Evolutionary conservation across 1,284 basidiomycete genomes (phyloP), one percentile per base, ranked within the genome.

Genomic region (Ceratobasidium theobromae): DNA sequence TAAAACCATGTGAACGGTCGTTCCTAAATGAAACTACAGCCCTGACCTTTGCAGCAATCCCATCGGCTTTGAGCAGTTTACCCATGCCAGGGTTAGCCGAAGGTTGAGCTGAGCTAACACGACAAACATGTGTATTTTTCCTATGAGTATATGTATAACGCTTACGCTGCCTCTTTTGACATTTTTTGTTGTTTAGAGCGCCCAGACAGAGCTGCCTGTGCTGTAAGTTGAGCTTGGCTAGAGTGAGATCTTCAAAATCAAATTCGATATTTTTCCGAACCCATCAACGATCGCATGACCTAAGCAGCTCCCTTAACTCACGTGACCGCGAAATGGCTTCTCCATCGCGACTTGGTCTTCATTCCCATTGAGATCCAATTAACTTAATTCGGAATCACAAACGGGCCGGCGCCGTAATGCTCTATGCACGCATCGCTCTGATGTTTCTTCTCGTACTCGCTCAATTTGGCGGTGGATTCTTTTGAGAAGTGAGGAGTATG

Each of bases 41-140:
- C n/a, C n/a, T n/a, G n/a, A 33, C 88, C 91, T 4, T 83, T 76
- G 81, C 79, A 14, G 88, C 86, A 70, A 92, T 85, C 18, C 81
- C 76, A 72, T 91, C 89, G 0, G 87, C 86, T 72, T 90, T 91
- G 69, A 91, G 79, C 1, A 92, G 81, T n/a, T 91, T 75, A 18
- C 89, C 89, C 76, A 89, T 88, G 21, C 86, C 84, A 23, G 75
- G 52, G 30, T 64, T 32, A 25, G 27, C 1, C 12, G 49, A 21
- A 16, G 58, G n/a, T 33, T 64, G 48, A 18, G 38, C 58, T 38
- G 58, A n/a, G n/a, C n/a, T n/a, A n/a, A n/a, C n/a, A n/a, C 33
- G 32, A 33, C 46, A 30, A 38, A 30, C 21, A 35, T 40, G 33
- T 18, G 23, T n/a, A n/a, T n/a, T n/a, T n/a, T n/a, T n/a, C n/a